Base-by-base conservation (phyloP, 176 grass and related monocot genomes). In the Elymus sibiricus region DNA sequence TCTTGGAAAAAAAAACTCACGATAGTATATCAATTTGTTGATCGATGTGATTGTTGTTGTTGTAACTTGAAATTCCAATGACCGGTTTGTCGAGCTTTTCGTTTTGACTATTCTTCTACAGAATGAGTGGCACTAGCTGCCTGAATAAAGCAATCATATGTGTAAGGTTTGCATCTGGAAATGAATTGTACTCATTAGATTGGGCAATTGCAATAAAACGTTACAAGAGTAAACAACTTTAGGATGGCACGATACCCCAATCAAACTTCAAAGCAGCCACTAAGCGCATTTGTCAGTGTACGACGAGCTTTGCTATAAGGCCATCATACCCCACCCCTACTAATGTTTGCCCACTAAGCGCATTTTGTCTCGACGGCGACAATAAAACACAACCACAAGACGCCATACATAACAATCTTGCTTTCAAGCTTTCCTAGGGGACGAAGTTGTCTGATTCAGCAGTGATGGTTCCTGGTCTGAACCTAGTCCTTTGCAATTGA, bases 111-210 rank as follows among this genome's bases (percentile, higher is more conserved):
- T 59, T 55, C 22, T 35, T 85, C 26, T 78, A 76, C 74, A 79
- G 46, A 34, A 85, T 58, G 31, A 70, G 32, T 61, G 27, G 7
- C 5, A 24, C 70, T 17, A 67, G 28, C 37, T 91, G 60, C 51
- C 67, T 80, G 46, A 84, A 87, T 91, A 87, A 91, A 75, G 60
- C 76, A 79, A 76, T 68, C 0, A 32, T 46, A 47, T 17, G 11
- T n/a, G 4, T 28, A 51, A 16, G 84, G 27, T 78, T 65, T 70
- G 21, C 72, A 38, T 83, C 13, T 83, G 47, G 12, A 74, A 77
- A 17, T 35, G 62, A 60, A 15, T 28, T 53, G 16, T 55, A 60
- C n/a, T 34, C 62, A 10, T 42, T 32, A 25, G 14, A 59, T 25
- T 25, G 35, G 37, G 60, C 11, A 26, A 71, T 47, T 15, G 2